phyloP scores from a whole-genome alignment of 2,329 filamentous ascomycete genomes.

The Hymenoscyphus scutula region DNA sequence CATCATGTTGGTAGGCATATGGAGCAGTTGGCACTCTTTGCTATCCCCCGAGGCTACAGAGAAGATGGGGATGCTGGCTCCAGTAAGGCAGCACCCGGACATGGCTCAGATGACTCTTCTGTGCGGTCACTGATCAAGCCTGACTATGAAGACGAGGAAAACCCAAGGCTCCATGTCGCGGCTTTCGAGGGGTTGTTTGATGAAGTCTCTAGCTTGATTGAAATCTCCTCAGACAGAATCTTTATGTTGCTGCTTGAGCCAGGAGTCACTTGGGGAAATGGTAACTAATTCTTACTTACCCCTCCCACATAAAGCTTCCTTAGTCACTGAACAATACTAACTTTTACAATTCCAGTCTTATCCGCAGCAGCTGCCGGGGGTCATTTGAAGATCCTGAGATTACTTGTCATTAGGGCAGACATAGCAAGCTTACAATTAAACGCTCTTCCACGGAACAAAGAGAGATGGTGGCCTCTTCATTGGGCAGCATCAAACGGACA shows the following conservation, averaged over 20 bases:
- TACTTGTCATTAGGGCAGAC: too few species aligned
- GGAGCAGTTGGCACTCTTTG: conserved; percentile 30
- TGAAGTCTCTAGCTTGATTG: not conserved
- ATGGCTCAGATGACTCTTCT: conserved; percentile 1
- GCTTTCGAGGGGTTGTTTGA: not conserved
- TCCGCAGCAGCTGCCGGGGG: not conserved
- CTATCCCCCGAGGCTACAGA: conserved; percentile 21
- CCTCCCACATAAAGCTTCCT: not conserved
- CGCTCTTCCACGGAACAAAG: too few species aligned
- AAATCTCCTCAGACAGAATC: not conserved
- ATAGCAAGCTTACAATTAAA: too few species aligned
- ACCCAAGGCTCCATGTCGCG: not conserved
- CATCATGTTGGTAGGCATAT: conserved; percentile 29
- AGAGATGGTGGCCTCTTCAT: not conserved
- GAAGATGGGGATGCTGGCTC: conserved; percentile 16
- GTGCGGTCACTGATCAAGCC: not conserved
- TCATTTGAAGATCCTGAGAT: not conserved
- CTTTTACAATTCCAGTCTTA: not conserved
- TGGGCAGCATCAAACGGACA: not conserved
- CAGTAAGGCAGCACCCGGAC: not conserved
- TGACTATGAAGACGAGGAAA: not conserved
- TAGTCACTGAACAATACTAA: not conserved
- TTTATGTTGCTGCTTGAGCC: not conserved
- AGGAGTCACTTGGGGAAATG: not conserved
- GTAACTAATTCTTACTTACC: not conserved